Base-by-base conservation (phyloP, 2,329 filamentous ascomycete genomes). In the Thielaviopsis ethacetica region DNA sequence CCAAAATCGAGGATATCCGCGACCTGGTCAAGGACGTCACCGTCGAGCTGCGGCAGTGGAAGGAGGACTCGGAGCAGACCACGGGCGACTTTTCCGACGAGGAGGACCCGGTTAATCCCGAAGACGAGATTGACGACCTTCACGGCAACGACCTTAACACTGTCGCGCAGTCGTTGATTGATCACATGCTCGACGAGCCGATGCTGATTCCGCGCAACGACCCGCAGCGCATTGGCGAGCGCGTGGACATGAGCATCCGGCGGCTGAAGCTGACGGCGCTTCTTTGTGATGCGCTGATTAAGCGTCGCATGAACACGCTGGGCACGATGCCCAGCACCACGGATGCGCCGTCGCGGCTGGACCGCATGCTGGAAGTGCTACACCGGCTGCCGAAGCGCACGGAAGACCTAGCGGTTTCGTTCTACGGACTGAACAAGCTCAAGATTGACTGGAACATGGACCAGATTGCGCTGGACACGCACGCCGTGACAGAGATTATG, bases 1-100 rank as follows among this genome's bases (percentile, higher is more conserved):
- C 24, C 19, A 49, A 26, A 9, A 7, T 38, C 21, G 44, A 49
- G 21, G 44, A 49, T 17, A 88, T 85, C 71, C 75, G 82, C 49
- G 87, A 87, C 59, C 80, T 86, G 2, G 73, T 96, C 24, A 81
- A 87, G 65, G 91, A 96, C 72, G 86, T 89, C 0, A 80, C 94
- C 64, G 81, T 87, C 62, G 91, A 96, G 71, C 70, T 96, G 63
- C 88, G 89, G 68, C 88, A 91, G 65, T 96, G 91, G 89, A 82
- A 24, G 44, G 86, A 89, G 1, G 85, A 89, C 65, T 78, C 81
- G 10, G 77, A 79, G 82, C 82, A 1, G 77, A 78, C 15, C 9
- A 49, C 44, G 3, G 44, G 44, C n/a, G 44, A 49, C n/a, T 49
- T 49, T 21, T 49, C 44, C 3, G 73, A 78, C 0, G 75, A 78